phyloP scores from a whole-genome alignment of 768 basidiomycete genomes.

The Suillus plorans region DNA sequence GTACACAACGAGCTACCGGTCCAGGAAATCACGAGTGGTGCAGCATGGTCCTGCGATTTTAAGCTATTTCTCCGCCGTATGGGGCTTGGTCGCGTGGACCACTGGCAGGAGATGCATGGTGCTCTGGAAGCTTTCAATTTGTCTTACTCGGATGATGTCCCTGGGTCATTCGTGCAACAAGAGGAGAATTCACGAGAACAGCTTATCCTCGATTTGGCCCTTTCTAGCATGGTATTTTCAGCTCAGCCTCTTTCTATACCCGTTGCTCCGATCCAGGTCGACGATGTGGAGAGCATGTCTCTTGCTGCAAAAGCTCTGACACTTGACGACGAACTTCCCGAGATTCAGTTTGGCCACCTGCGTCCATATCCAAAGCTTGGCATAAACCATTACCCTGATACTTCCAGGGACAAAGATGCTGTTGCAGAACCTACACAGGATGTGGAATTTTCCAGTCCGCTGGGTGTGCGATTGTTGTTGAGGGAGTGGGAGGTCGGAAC shows the following conservation, averaged over 20 bases:
- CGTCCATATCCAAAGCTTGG: constrained; percentile 42
- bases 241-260: constrained; percentile 37
- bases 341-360: constrained; percentile 61
- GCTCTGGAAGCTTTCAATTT: constrained; percentile 47
- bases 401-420: constrained; percentile 23
- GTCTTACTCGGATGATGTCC: constrained; percentile 33
- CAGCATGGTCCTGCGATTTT: constrained; percentile 58
- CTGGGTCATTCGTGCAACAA: constrained; percentile 40
- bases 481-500: constrained; percentile 65
- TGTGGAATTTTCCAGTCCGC: constrained; percentile 34
- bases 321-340: constrained; percentile 54
- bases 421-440: constrained; percentile 14
- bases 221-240: constrained; percentile 61
- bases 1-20: constrained; percentile 45
- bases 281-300: constrained; percentile 55
- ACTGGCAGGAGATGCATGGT: constrained; percentile 37
- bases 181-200: constrained; percentile 60
- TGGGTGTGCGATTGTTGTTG: constrained; percentile 62
- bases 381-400: constrained; percentile 27
- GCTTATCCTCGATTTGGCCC: constrained; percentile 58
- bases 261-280: constrained; percentile 21
- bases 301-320: constrained; percentile 49
- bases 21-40: constrained; percentile 36
- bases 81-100: constrained; percentile 36
- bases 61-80: constrained; percentile 43